Evolutionary conservation across 257 asterid genomes (phyloP).

Genomic region (Knoxia roxburghii): DNA sequence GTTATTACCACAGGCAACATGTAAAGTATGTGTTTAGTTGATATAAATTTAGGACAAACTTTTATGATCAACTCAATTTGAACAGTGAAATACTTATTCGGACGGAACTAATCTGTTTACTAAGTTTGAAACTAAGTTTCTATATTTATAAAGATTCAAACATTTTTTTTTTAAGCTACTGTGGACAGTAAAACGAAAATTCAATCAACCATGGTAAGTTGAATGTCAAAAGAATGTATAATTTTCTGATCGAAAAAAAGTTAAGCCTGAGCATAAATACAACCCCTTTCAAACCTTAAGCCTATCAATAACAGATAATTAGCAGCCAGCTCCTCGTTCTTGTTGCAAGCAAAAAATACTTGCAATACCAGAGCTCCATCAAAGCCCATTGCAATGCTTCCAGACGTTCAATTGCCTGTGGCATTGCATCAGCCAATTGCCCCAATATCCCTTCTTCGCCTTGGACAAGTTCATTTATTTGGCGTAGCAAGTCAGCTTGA

Average conservation of each 20-base stretch:
- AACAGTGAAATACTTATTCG: too few species aligned
- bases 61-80: too few species aligned
- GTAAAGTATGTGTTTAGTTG: too few species aligned
- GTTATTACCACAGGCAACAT: too few species aligned
- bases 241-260: not conserved
- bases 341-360: slow-evolving; percentile 91
- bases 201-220: slow-evolving; percentile 26
- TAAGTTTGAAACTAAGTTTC: too few species aligned
- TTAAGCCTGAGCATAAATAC: slow-evolving; percentile 6
- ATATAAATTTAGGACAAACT: too few species aligned
- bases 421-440: slow-evolving; percentile 71
- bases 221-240: slow-evolving; percentile 5
- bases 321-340: slow-evolving; percentile 89
- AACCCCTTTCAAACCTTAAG: slow-evolving; percentile 10
- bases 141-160: too few species aligned
- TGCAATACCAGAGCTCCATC: slow-evolving; percentile 76
- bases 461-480: slow-evolving; percentile 83
- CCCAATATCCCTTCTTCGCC: slow-evolving; percentile 82
- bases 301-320: slow-evolving; percentile 61
- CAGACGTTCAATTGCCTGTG: slow-evolving; percentile 83
- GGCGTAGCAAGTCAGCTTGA: slow-evolving; percentile 83
- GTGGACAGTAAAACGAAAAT: slow-evolving; percentile 12
- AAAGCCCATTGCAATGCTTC: slow-evolving; percentile 92
- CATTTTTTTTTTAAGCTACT: slow-evolving; percentile 16
- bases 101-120: too few species aligned